These are phyloP conservation scores for Trypanosoma melophagium DNA, from an alignment of 208 protist species.

Conservation along the genomic window DNA sequence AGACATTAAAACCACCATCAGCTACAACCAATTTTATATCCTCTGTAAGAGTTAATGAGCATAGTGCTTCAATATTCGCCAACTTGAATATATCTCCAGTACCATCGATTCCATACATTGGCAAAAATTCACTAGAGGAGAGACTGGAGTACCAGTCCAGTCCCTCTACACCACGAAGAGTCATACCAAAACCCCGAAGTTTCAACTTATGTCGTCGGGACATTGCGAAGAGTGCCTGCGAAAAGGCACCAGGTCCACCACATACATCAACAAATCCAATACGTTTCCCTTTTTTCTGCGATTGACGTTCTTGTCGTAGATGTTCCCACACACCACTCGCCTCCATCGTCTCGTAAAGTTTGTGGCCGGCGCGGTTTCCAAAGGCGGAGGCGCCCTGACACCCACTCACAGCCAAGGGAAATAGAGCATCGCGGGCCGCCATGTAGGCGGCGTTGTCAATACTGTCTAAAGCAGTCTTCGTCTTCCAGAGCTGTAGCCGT, in stretches of 20 bases:
- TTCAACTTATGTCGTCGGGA: constrained; percentile 35
- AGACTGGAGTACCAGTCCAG: constrained; percentile 87
- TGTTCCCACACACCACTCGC: constrained; percentile 67
- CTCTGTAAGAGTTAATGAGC: constrained; percentile 34
- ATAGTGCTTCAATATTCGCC: constrained; percentile 78
- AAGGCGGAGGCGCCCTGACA: constrained; percentile 36
- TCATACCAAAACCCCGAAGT: constrained; percentile 84
- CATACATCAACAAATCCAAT: constrained; percentile 88
- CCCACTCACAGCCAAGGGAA: constrained; percentile 63
- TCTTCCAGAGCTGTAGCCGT: constrained; percentile 46
- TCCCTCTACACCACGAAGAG: constrained; percentile 48
- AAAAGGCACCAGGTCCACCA: constrained; percentile 89
- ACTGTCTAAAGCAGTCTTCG: constrained; percentile 66
- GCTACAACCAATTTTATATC: constrained; percentile 82
- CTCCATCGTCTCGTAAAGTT: constrained; percentile 88
- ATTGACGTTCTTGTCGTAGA: constrained; percentile 31
- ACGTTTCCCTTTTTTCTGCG: constrained; percentile 12
- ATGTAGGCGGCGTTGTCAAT: constrained; percentile 45
- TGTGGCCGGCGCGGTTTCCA: constrained; percentile 89
- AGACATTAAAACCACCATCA: constrained; percentile 86
- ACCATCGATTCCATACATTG: constrained; percentile 82
- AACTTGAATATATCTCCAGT: constrained; percentile 82
- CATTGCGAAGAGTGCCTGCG: constrained; percentile 67
- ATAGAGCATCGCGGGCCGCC: constrained; percentile 56
- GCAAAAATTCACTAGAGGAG: constrained; percentile 41